Conservation (phyloP, 1,139 yeast species). For the Debaryomycetaceae sp. region DNA sequence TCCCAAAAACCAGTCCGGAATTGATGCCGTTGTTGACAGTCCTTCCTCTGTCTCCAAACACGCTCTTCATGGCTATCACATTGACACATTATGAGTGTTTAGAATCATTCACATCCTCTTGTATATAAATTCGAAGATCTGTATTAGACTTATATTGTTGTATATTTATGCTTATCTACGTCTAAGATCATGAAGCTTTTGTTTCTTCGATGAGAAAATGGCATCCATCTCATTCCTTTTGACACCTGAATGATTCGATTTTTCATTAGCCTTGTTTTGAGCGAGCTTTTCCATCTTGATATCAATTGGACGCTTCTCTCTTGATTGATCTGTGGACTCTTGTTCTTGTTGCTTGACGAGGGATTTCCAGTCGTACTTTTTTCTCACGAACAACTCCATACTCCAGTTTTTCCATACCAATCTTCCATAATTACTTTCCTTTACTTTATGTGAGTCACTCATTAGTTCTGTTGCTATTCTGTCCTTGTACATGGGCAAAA, state of each 20-base stretch:
- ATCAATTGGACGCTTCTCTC: conserved; percentile 40
- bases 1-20: conserved; percentile 88
- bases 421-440: conserved; percentile 83
- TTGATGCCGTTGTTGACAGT: conserved; percentile 82
- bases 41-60: conserved; percentile 62
- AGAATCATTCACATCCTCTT: neutral
- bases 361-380: conserved; percentile 80
- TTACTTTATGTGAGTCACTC: conserved; percentile 62
- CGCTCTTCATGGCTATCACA: conserved; percentile 49
- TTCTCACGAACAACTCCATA: conserved; percentile 71
- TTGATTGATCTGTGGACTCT: conserved; percentile 31
- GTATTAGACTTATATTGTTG: neutral
- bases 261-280: neutral
- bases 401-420: conserved; percentile 95
- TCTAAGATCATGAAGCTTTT: neutral
- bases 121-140: conserved; percentile 1
- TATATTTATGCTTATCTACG: conserved; percentile 1
- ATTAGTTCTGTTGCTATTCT: conserved; percentile 70
- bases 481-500: conserved; percentile 82
- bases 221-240: neutral
- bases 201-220: neutral
- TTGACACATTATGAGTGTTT: conserved; percentile 17
- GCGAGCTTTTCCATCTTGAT: conserved; percentile 41
- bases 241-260: neutral
- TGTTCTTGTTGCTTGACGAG: conserved; percentile 68